Evolutionary conservation across 208 protist species (phyloP).

Genomic region (Leishmania guyanensis): DNA sequence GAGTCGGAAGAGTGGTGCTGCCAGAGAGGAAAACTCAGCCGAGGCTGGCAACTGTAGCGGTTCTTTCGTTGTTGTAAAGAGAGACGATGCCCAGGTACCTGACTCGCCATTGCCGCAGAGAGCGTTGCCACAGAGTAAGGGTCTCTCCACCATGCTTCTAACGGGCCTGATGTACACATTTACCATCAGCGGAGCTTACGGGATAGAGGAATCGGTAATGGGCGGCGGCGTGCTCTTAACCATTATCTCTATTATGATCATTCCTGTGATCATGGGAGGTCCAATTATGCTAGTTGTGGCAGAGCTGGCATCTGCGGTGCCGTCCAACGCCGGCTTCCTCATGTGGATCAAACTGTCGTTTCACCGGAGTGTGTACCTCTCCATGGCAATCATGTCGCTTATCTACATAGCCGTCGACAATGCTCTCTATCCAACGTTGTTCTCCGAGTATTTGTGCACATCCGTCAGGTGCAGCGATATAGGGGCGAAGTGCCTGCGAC

Average conservation of each 20-base stretch:
- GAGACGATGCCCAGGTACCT: neutral
- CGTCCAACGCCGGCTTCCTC: constrained; percentile 75
- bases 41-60: no score
- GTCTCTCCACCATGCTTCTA: constrained; percentile 64
- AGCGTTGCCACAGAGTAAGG: constrained; percentile 4
- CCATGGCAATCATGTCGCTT: constrained; percentile 64
- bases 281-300: constrained; percentile 76
- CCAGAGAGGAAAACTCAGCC: neutral
- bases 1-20: neutral
- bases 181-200: constrained; percentile 75
- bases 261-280: constrained; percentile 70
- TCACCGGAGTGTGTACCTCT: constrained; percentile 64
- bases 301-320: constrained; percentile 71
- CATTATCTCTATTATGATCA: constrained; percentile 63
- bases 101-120: neutral
- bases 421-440: constrained; percentile 75
- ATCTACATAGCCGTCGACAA: constrained; percentile 76
- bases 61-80: neutral
- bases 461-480: constrained; percentile 38
- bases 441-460: constrained; percentile 80
- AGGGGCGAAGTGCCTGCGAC: constrained; percentile 31
- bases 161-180: constrained; percentile 86
- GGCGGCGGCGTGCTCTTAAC: constrained; percentile 73
- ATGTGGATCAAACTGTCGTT: constrained; percentile 80
- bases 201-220: constrained; percentile 83